Evolutionary conservation across 257 asterid species (phyloP).

Genomic region (Scutellaria baicalensis): DNA sequence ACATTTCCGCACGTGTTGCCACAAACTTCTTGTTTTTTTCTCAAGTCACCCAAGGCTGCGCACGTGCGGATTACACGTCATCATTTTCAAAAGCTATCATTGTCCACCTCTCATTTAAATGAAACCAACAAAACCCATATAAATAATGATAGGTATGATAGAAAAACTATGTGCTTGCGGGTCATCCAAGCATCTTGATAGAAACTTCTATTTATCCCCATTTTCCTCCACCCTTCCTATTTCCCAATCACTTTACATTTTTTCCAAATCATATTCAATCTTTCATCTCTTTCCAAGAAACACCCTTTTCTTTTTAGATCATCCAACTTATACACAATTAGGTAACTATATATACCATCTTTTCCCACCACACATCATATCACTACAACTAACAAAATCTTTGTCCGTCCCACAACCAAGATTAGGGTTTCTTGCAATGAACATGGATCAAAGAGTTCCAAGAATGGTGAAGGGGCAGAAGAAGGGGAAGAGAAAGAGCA

Average conservation of each 20-base stretch:
- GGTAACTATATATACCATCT: constrained; percentile 16
- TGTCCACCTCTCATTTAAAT: background rate
- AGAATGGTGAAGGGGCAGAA: constrained; percentile 19
- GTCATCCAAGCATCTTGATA: constrained; percentile 41
- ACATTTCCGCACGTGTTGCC: background rate
- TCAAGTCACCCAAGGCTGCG: constrained; percentile 58
- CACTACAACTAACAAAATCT: background rate
- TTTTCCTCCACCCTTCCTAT: constrained; percentile 48
- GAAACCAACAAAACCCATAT: background rate
- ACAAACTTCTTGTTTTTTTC: background rate
- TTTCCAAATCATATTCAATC: constrained; percentile 18
- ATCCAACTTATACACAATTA: background rate
- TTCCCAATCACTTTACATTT: constrained; percentile 15
- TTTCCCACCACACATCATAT: background rate
- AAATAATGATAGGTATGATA: constrained; percentile 13
- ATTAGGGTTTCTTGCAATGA: background rate
- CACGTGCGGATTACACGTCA: constrained; percentile 43
- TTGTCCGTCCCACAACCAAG: background rate
- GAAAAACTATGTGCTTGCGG: constrained; percentile 34
- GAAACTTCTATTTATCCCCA: constrained; percentile 35
- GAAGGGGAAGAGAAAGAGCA: constrained; percentile 22
- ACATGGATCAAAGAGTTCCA: constrained; percentile 11
- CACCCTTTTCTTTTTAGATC: constrained; percentile 16
- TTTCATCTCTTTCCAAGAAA: constrained; percentile 57
- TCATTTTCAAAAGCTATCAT: background rate